Evolutionary conservation across 208 protist species (phyloP).

Genomic region (Trypanosoma mega): DNA sequence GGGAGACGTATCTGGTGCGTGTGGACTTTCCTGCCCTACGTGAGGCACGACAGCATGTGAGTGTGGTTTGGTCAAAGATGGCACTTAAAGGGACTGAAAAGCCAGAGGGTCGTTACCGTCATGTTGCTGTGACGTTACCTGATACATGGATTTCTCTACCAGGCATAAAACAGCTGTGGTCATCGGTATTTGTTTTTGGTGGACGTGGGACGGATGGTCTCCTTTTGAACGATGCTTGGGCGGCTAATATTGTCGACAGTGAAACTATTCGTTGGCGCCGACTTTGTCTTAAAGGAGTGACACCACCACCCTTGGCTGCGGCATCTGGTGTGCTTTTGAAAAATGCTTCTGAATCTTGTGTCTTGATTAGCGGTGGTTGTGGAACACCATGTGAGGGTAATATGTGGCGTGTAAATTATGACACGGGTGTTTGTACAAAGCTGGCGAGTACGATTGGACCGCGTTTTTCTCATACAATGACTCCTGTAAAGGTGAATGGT

Average conservation of each 20-base stretch:
- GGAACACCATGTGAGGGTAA: conserved; percentile 11
- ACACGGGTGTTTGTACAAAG: conserved; percentile 14
- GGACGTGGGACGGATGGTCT: conserved; percentile 29
- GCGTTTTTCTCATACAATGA: conserved; percentile 74
- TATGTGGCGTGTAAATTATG: conserved; percentile 27
- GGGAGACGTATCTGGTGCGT: conserved; percentile 47
- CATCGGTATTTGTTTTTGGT: conserved; percentile 43
- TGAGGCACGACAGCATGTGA: conserved; percentile 3
- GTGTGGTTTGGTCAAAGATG: conserved; percentile 12
- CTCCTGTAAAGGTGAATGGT: conserved; percentile 33
- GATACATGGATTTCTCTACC: neutral
- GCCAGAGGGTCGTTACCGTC: conserved; percentile 45
- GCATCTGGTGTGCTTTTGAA: conserved; percentile 39
- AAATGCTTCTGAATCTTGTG: neutral
- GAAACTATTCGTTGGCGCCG: conserved; percentile 31
- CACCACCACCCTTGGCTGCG: conserved; percentile 37
- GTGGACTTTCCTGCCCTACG: conserved; percentile 25
- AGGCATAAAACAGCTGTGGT: neutral
- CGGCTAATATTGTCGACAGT: conserved; percentile 19
- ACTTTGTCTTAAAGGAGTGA: conserved; percentile 9
- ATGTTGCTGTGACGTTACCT: conserved; percentile 34
- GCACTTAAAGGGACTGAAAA: neutral
- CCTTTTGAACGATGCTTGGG: conserved; percentile 42
- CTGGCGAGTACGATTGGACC: conserved; percentile 11
- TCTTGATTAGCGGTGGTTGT: conserved; percentile 33